These are phyloP conservation scores for Anisodus acutangulus DNA, from an alignment of 257 asterid species.

Conservation along the genomic window DNA sequence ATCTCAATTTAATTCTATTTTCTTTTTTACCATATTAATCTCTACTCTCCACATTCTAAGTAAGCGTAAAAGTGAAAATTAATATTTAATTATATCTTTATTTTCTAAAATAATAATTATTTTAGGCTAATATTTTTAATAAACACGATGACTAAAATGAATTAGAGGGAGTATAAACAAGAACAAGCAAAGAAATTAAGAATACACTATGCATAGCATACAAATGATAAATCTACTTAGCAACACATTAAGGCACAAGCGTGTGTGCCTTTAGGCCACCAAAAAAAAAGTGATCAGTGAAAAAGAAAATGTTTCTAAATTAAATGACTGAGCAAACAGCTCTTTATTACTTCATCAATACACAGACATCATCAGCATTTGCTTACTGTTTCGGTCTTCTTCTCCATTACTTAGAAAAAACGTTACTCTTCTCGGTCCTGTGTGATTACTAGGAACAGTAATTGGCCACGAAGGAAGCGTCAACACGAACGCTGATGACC, in stretches of 20 bases:
- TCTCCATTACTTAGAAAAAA: no score
- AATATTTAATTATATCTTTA: no score
- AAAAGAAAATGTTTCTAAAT: neutral
- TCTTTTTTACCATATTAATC: no score
- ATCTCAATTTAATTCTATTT: no score
- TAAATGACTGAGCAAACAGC: neutral
- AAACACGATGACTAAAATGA: no score
- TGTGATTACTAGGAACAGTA: neutral
- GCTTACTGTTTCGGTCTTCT: neutral
- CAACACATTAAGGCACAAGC: neutral
- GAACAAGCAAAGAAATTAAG: neutral
- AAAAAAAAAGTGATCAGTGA: neutral
- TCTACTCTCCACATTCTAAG: no score
- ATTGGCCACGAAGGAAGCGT: slow-evolving; percentile 31
- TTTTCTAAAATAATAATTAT: no score
- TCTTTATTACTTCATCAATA: neutral
- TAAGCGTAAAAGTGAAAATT: no score
- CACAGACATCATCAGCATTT: neutral
- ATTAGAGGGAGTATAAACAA: neutral
- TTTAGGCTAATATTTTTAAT: no score
- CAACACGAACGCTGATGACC: slow-evolving; percentile 18
- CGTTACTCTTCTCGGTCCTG: neutral
- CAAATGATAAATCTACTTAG: neutral
- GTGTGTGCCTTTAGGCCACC: neutral
- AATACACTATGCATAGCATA: slow-evolving; percentile 5